Base-by-base conservation (phyloP, 1,284 basidiomycete genomes). In the Ustilago sp. region DNA sequence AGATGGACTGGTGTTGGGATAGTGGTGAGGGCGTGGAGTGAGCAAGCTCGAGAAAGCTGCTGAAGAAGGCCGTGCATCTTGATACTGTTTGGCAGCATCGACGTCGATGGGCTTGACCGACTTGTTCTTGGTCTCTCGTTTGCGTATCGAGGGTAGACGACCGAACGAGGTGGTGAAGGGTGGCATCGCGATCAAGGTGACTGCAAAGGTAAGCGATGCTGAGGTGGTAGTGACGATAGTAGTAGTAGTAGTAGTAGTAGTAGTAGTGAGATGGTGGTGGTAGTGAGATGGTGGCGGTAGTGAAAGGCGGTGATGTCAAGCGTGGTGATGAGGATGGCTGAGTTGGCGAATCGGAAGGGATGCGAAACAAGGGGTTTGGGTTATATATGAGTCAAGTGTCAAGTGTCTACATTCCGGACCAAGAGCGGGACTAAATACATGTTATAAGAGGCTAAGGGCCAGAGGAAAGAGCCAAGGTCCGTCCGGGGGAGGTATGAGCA, bases 41-140 rank as follows among this genome's bases (percentile, higher is more conserved):
- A 68, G 50, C 28, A 74, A 41, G 59, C 53, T 65, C 8, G 54
- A 41, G 19, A 66, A 73, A 53, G 68, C 47, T 8, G 68, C 59
- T 11, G 70, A 73, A n/a, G 62, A 68, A 11, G 66, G 66, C 28
- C 62, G 63, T 7, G 61, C 52, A 13, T 58, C 53, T 7, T 52
- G 6, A 51, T 68, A 68, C 36, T 65, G 61, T 52, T 74, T 63
- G 17, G 71, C 71, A 4, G 71, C 71, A 28, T 61, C 71, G 35
- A 74, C 71, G 32, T 74, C 65, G 71, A 74, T 74, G 50, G 71
- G 71, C 58, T 73, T 55, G n/a, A 68, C 68, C 2, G 50, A 15
- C 32, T 63, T 68, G 28, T 54, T 62, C n/a, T 50, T 62, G 34
- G 63, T 50, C 11, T 65, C 63, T 28, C 63, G 57, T 32, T 50